These are phyloP conservation scores for Nicotiana tabacum DNA, from an alignment of 257 asterid species.

Conservation along the genomic window DNA sequence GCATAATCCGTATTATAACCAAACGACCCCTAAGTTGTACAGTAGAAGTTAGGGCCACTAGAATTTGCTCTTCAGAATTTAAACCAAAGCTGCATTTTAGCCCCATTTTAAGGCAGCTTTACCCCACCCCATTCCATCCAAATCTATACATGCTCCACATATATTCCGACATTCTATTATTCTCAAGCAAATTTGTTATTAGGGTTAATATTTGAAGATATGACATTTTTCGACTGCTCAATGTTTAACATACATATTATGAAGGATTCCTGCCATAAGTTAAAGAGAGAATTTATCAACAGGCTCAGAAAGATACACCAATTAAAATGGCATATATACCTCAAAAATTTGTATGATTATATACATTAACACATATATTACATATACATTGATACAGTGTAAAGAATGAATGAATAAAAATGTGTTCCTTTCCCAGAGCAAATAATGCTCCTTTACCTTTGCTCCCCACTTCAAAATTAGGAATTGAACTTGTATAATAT, in stretches of 20 bases:
- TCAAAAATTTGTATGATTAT: background rate
- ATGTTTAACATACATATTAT: no score
- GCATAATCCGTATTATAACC: no score
- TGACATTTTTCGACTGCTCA: no score
- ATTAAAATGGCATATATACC: background rate
- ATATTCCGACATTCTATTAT: background rate
- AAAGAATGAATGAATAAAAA: conserved; percentile 9
- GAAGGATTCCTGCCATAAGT: background rate
- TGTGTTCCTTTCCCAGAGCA: no score
- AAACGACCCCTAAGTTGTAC: no score
- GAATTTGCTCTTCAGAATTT: background rate
- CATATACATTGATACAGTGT: background rate
- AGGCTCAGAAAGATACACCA: background rate
- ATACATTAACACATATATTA: background rate
- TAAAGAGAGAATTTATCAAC: background rate
- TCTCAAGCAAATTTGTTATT: background rate
- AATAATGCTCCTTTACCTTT: no score
- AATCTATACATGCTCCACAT: background rate
- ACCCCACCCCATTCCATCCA: background rate
- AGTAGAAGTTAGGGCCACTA: background rate
- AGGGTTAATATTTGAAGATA: background rate
- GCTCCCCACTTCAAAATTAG: background rate
- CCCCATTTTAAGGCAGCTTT: background rate
- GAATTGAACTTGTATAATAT: background rate
- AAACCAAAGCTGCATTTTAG: background rate